Conservation (phyloP, 345 rosid species). For the Camelina sativa region DNA sequence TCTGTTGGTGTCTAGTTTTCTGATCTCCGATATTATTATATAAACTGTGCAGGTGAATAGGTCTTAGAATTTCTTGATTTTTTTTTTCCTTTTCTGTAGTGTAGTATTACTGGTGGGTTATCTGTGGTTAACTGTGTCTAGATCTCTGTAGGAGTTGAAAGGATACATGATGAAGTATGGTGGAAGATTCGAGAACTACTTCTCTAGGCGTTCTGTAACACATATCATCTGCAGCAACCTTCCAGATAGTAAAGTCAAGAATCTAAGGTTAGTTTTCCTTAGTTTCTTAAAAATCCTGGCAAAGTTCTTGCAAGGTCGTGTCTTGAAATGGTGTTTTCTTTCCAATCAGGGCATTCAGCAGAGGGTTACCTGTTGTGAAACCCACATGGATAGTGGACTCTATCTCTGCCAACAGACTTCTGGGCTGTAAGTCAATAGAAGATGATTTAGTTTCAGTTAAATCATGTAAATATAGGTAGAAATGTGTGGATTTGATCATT, state of each 20-base stretch:
- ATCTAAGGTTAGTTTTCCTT: conserved; percentile 61
- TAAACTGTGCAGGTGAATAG: neutral
- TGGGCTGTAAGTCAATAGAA: conserved; percentile 69
- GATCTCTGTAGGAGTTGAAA: conserved; percentile 64
- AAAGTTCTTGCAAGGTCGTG: neutral
- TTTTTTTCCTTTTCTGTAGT: neutral
- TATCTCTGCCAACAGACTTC: conserved; percentile 69
- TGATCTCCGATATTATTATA: neutral
- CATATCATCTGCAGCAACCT: conserved; percentile 95
- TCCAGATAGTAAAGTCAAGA: conserved; percentile 83
- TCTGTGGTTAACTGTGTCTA: conserved; percentile 12
- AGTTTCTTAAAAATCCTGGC: neutral
- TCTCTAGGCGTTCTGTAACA: conserved; percentile 77
- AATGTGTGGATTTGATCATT: conserved; percentile 1
- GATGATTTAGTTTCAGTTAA: conserved; percentile 13
- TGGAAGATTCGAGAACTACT: conserved; percentile 84
- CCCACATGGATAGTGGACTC: conserved; percentile 89
- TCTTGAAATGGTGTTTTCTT: conserved; percentile 23
- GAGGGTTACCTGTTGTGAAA: conserved; percentile 94
- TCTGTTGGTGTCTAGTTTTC: neutral
- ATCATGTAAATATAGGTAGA: conserved; percentile 4
- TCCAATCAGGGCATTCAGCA: conserved; percentile 76
- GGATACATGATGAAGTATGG: conserved; percentile 76
- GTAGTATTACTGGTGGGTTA: neutral
- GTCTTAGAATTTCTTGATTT: neutral